Percentiles rank a stretch among this genome's conserved stretches.
Evolutionary conservation across 139 green algal species (phyloP).

Genomic region (Trebouxia sp.): DNA sequence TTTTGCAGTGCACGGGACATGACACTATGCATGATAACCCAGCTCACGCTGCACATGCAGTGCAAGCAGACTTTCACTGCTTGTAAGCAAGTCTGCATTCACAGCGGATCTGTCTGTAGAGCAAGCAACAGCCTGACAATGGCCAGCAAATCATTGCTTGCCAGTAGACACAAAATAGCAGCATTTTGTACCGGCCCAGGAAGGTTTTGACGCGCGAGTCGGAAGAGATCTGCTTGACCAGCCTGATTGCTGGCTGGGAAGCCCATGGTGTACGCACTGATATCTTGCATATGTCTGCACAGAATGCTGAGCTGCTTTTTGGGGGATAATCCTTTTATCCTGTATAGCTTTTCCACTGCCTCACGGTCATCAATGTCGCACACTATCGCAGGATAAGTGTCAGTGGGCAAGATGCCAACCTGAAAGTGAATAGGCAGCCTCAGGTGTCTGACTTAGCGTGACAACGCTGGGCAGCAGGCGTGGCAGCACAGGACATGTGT

Average conservation of each 20-base stretch:
- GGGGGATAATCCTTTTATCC: constrained; percentile 65
- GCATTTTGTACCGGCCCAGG: constrained; percentile 83
- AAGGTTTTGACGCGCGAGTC: constrained; percentile 63
- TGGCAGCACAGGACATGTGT: not conserved
- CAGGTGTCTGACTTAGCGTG: not conserved
- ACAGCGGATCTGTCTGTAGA: too few species aligned
- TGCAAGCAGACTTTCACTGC: too few species aligned
- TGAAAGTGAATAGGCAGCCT: constrained; percentile 18
- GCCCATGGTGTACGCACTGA: constrained; percentile 60
- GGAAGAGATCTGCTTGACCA: constrained; percentile 75
- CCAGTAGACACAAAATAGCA: too few species aligned
- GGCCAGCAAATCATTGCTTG: too few species aligned
- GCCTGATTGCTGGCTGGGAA: constrained; percentile 66
- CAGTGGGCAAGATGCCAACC: constrained; percentile 89
- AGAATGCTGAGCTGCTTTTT: constrained; percentile 82
- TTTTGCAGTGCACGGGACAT: too few species aligned
- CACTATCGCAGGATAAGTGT: constrained; percentile 83
- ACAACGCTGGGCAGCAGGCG: not conserved
- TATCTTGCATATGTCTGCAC: constrained; percentile 55
- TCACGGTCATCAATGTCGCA: constrained; percentile 70
- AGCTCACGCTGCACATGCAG: too few species aligned
- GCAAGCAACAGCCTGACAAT: too few species aligned
- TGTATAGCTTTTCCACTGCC: constrained; percentile 73
- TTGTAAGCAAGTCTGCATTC: too few species aligned
- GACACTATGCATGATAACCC: too few species aligned